A percentile compares a stretch with the other conserved stretches of the same genome.
These are phyloP conservation scores for Paramecium sexaurelia DNA, from an alignment of 73 alveolate genomes.

Conservation along the genomic window DNA sequence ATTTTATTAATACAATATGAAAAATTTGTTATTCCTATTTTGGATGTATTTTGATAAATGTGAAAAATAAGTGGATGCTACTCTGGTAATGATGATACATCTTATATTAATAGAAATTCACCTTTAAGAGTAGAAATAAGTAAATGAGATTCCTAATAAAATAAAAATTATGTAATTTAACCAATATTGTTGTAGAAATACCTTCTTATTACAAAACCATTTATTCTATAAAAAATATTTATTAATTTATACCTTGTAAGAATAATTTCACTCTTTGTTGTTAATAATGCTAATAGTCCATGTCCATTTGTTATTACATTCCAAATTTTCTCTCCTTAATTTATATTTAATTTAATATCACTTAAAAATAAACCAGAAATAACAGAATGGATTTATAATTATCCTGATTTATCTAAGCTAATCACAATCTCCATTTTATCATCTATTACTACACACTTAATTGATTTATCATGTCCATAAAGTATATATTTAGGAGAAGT, in stretches of 20 bases:
- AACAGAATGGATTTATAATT: neutral
- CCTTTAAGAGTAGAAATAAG: slow-evolving; percentile 13
- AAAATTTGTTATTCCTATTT: slow-evolving; percentile 5
- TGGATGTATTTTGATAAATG: neutral
- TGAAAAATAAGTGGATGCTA: neutral
- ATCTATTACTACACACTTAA: neutral
- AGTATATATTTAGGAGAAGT: neutral
- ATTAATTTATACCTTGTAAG: neutral
- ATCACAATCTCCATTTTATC: neutral
- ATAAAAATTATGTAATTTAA: neutral
- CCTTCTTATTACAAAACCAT: neutral
- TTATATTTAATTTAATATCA: neutral
- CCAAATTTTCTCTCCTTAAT: neutral
- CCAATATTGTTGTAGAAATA: neutral
- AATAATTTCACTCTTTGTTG: slow-evolving; percentile 10
- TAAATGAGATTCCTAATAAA: neutral
- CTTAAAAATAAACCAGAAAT: slow-evolving; percentile 14
- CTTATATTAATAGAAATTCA: neutral
- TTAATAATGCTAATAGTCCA: neutral
- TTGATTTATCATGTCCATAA: slow-evolving; percentile 9
- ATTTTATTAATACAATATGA: neutral
- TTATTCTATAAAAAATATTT: neutral
- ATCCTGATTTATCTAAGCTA: slow-evolving; percentile 4
- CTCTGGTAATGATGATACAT: neutral
- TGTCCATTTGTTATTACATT: neutral